Percentiles rank a stretch among this genome's conserved stretches.
Evolutionary conservation across 2,329 filamentous ascomycete species (phyloP).

Genomic region (Paramyrothecium roridum): DNA sequence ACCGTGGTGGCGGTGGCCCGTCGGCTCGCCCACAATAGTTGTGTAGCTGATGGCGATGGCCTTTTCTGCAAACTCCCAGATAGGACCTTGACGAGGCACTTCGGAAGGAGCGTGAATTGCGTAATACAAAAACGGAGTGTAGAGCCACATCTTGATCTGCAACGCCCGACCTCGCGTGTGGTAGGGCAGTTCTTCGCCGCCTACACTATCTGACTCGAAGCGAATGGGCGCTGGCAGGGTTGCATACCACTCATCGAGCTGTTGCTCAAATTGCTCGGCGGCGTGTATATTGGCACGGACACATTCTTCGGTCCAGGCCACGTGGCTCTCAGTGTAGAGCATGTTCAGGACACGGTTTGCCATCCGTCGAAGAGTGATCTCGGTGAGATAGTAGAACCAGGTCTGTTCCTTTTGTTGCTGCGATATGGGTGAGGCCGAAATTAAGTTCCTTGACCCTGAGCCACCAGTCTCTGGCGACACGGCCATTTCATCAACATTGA

Average conservation of each 20-base stretch:
- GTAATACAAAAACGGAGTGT: not conserved
- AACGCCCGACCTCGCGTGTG: not conserved
- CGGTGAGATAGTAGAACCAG: constrained; percentile 13
- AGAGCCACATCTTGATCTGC: not conserved
- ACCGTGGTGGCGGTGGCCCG: too few relatives aligned
- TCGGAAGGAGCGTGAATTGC: not conserved
- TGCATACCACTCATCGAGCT: not conserved
- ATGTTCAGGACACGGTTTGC: constrained; percentile 5
- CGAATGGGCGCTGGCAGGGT: not conserved
- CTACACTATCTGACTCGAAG: not conserved
- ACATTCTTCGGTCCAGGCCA: constrained; percentile 1
- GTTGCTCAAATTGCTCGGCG: not conserved
- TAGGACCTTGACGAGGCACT: too few relatives aligned
- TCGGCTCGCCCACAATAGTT: too few relatives aligned
- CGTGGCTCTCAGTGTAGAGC: constrained; percentile 5
- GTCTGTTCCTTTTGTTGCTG: constrained; percentile 8
- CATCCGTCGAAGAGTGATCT: constrained; percentile 8
- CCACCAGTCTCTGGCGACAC: constrained; percentile 2
- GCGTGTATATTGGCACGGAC: not conserved
- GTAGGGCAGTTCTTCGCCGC: not conserved
- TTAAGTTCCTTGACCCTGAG: not conserved
- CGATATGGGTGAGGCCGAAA: not conserved
- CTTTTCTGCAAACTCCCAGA: too few relatives aligned
- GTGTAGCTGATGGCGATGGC: too few relatives aligned
- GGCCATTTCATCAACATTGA: constrained; percentile 2